Evolutionary conservation across 371 early-diverging fungal species (phyloP), one percentile per base, ranked within the genome.

Genomic region (Saksenaea oblongispora): DNA sequence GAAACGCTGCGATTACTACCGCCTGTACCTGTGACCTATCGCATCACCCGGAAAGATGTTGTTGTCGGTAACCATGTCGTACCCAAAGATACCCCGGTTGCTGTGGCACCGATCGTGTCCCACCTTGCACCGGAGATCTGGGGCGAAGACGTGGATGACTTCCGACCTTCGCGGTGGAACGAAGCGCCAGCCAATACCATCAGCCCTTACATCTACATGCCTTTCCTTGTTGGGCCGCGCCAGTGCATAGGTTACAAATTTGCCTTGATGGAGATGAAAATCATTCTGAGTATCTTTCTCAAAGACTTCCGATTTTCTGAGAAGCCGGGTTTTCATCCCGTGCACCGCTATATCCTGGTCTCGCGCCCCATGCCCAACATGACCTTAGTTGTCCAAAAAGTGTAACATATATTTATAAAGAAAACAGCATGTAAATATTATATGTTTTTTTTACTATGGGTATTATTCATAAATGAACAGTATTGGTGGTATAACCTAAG

Each of bases 71-170:
- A 59, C 27, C 76, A 82, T 58, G 63, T 70, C 3, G 61, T 89
- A 8, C 88, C 89, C 4, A 84, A 84, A 63, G 86, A 82, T 4
- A 84, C 85, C 0, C 44, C 31, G 22, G 59, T 87, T 26, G 75
- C 82, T 51, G 44, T 86, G 8, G 58, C 77, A 0, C 73, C 77
- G 0, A 75, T 79, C 28, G 73, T 69, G 9, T 73, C 68, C 11
- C 87, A 86, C 47, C 79, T 78, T 58, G 67, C 71, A 28, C 69
- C 65, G 53, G 70, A 76, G 11, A 78, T 80, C 66, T 90, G 91
- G 91, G 91, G 91, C 0, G 82, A 80, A 14, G 87, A 90, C 64
- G 87, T 77, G 2, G 69, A 80, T 41, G 80, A 79, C 27, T 90
- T 87, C 64, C 76, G 80, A 13, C 91, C 91, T 15, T 80, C 75